Percentiles rank a stretch among this genome's conserved stretches.
Conservation (phyloP, 2,329 filamentous ascomycete species). For the Alternaria incomplexa region DNA sequence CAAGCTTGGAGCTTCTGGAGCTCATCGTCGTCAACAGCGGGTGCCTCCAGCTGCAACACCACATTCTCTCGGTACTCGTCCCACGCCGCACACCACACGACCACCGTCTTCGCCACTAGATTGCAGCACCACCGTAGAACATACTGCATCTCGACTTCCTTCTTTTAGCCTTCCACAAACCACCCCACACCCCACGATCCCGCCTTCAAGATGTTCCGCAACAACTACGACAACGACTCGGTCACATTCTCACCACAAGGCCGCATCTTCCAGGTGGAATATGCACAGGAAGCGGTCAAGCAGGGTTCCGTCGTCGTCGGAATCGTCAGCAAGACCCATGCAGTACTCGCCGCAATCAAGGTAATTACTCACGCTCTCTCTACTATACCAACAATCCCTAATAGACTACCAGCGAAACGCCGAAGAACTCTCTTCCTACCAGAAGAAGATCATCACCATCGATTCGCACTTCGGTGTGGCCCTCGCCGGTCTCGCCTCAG, state of each 20-base stretch:
- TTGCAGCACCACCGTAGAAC: background rate
- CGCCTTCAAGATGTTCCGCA: constrained; percentile 84
- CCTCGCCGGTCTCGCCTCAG: constrained; percentile 94
- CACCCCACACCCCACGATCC: constrained; percentile 16
- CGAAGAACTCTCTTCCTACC: constrained; percentile 98
- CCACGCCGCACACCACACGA: constrained; percentile 5
- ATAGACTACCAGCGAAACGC: constrained; percentile 78
- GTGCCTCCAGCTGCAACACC: constrained; percentile 33
- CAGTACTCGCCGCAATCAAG: constrained; percentile 95
- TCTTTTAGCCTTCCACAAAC: constrained; percentile 1
- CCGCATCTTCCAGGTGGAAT: constrained; percentile 99
- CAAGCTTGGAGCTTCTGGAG: constrained; percentile 16
- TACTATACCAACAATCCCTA: background rate
- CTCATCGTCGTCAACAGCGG: constrained; percentile 32
- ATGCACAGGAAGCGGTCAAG: constrained; percentile 98
- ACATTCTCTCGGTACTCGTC: constrained; percentile 7
- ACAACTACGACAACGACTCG: constrained; percentile 99
- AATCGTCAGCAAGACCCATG: constrained; percentile 96
- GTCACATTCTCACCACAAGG: constrained; percentile 99
- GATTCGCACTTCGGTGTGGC: constrained; percentile 95
- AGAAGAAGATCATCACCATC: constrained; percentile 98
- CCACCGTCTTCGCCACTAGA: background rate
- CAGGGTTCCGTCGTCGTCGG: constrained; percentile 98
- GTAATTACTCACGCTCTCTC: constrained; percentile 55
- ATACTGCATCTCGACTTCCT: background rate